phyloP scores from a whole-genome alignment of 345 rosid genomes.

The Arabis alpina region DNA sequence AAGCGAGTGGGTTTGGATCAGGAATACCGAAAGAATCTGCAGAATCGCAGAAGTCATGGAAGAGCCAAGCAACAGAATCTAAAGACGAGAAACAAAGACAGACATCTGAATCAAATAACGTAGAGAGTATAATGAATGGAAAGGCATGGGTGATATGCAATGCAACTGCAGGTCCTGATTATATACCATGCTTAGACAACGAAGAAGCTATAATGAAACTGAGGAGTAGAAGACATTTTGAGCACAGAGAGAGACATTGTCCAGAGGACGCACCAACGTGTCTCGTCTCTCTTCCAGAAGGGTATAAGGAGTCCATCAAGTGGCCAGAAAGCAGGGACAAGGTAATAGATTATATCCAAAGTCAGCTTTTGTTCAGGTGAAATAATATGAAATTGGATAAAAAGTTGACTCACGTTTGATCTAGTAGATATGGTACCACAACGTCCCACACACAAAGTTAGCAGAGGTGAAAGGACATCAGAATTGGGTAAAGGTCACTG shows the following conservation, averaged over 20 bases:
- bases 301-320: constrained; percentile 65
- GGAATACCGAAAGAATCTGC: constrained; percentile 82
- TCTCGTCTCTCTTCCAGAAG: constrained; percentile 67
- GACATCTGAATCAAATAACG: constrained; percentile 44
- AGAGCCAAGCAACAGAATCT: constrained; percentile 72
- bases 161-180: constrained; percentile 76
- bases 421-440: constrained; percentile 89
- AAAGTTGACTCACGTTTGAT: constrained; percentile 26
- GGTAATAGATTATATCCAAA: constrained; percentile 45
- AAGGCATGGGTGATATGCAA: constrained; percentile 82
- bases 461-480: constrained; percentile 94
- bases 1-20: constrained; percentile 37
- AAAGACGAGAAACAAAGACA: constrained; percentile 76
- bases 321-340: constrained; percentile 94
- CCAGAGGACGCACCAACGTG: constrained; percentile 83
- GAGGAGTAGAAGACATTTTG: constrained; percentile 61
- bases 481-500: constrained; percentile 91
- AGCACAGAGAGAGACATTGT: constrained; percentile 96
- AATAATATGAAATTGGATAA: background rate
- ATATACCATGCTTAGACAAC: constrained; percentile 93
- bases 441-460: constrained; percentile 79
- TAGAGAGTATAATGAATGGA: constrained; percentile 42
- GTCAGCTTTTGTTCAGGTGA: background rate
- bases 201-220: constrained; percentile 66
- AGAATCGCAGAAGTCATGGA: constrained; percentile 79